Evolutionary conservation across 2,329 filamentous ascomycete genomes (phyloP), one percentile per base, ranked within the genome.

Genomic region (Clonostachys rosea): DNA sequence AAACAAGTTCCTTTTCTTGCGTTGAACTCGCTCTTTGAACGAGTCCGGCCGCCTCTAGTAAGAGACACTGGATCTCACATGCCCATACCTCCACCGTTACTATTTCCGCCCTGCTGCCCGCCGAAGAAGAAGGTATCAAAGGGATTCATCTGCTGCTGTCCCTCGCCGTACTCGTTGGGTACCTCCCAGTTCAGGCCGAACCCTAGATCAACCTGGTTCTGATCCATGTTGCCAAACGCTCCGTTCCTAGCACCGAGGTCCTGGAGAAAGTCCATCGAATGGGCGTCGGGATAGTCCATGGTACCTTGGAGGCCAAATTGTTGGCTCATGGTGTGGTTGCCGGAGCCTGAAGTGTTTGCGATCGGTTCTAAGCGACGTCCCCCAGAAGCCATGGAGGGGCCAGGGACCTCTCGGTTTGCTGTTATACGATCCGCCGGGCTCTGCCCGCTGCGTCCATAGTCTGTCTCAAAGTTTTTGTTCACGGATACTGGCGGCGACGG

Each of bases 121-220:
- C 84, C 83, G 60, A 87, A 87, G 68, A 87, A 87, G 60, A 89
- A 89, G 0, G 82, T 81, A 58, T 88, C 85, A 63, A 89, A 88
- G 0, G 84, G 76, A 49, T 87, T 79, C 58, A 87, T 74, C 58
- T 82, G 75, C 58, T 82, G 75, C 61, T 81, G 75, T 59, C 73
- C 73, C 42, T 83, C 77, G 49, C 73, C 73, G 49, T 76, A 85
- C 56, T 86, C 84, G 54, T 86, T 81, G 56, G 81, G 74, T 59
- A 83, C 70, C 50, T 82, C 74, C 78, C 80, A 83, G 34, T 83
- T 83, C 42, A 89, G 73, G 47, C 84, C 84, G 52, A 84, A 83
- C 0, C 83, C 83, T 42, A 88, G 72, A 53, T 87, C 83, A 56
- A 84, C 71, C 63, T 78, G 73, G 53, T 70, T 60, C 54, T 78